Percentiles rank a stretch among this genome's conserved stretches.
Evolutionary conservation across 83 land plant genomes (phyloP).

Genomic region (Isoetes engelmannii): DNA sequence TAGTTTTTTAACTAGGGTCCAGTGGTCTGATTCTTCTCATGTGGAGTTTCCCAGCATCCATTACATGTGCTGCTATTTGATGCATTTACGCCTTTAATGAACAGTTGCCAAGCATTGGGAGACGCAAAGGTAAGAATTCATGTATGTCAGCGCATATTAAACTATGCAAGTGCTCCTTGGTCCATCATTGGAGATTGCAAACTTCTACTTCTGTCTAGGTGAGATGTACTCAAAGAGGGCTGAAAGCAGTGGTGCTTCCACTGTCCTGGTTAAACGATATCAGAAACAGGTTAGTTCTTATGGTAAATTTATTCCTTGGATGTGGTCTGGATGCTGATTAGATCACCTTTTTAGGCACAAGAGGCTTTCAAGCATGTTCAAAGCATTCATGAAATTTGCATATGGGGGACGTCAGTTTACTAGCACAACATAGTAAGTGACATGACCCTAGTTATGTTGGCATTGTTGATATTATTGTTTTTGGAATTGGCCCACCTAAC

Average conservation of each 20-base stretch:
- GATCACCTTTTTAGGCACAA: too few relatives aligned
- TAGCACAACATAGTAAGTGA: too few relatives aligned
- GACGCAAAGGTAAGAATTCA: slow-evolving; percentile 37
- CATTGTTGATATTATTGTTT: too few relatives aligned
- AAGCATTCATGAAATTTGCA: too few relatives aligned
- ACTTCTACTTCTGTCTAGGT: slow-evolving; percentile 44
- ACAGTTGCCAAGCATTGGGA: slow-evolving; percentile 43
- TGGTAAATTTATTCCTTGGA: too few relatives aligned
- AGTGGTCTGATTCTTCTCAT: neutral
- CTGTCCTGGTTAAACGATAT: slow-evolving; percentile 30
- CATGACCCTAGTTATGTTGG: too few relatives aligned
- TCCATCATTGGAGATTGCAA: slow-evolving; percentile 36
- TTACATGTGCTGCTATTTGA: slow-evolving; percentile 42
- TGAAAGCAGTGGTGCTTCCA: slow-evolving; percentile 20
- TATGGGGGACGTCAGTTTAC: too few relatives aligned
- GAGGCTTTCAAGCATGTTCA: too few relatives aligned
- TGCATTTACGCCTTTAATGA: slow-evolving; percentile 46
- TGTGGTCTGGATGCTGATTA: too few relatives aligned
- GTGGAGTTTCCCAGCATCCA: slow-evolving; percentile 30
- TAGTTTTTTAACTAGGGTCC: neutral
- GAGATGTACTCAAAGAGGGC: slow-evolving; percentile 38
- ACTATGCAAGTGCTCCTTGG: slow-evolving; percentile 31
- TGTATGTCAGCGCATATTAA: slow-evolving; percentile 30
- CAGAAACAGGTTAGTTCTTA: slow-evolving; percentile 26
- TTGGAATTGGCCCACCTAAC: too few relatives aligned